A percentile compares a stretch with the other conserved stretches of the same genome.
phyloP scores from a whole-genome alignment of 495 filamentous ascomycete genomes.

The Penicillium malachiteum region DNA sequence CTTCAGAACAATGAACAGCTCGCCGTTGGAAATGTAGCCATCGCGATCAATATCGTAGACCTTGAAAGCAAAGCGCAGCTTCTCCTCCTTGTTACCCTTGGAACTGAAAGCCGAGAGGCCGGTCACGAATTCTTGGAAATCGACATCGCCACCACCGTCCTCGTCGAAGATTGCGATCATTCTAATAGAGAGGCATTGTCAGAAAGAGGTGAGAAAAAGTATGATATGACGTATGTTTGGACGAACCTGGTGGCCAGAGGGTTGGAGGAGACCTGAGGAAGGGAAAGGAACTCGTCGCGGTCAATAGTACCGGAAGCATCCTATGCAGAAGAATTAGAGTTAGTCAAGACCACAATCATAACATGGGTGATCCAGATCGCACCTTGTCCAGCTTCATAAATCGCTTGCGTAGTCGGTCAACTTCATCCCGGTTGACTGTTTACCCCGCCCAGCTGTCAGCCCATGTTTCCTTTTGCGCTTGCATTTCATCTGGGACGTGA shows the following conservation, averaged over 20 bases:
- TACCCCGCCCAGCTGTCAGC: slow-evolving; percentile 19
- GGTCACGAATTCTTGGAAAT: slow-evolving; percentile 99
- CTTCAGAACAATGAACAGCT: slow-evolving; percentile 98
- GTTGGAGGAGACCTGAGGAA: slow-evolving; percentile 97
- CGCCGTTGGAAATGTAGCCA: slow-evolving; percentile 97
- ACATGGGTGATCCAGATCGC: slow-evolving; percentile 10
- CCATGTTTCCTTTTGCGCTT: background rate
- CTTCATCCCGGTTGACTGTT: slow-evolving; percentile 92
- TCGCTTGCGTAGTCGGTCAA: slow-evolving; percentile 89
- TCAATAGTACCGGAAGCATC: slow-evolving; percentile 98
- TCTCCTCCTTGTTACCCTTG: slow-evolving; percentile 99
- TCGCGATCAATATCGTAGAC: slow-evolving; percentile 99
- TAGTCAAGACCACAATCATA: background rate
- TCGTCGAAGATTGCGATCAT: slow-evolving; percentile 99
- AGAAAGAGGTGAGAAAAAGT: too few species aligned
- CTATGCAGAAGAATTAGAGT: slow-evolving; percentile 40
- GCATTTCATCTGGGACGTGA: background rate
- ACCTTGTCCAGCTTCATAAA: slow-evolving; percentile 99
- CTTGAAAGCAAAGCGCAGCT: slow-evolving; percentile 96
- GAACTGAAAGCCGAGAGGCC: slow-evolving; percentile 92
- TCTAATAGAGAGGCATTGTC: slow-evolving; percentile 36
- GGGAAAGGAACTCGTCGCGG: slow-evolving; percentile 94
- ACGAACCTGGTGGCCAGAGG: slow-evolving; percentile 86
- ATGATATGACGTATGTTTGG: background rate
- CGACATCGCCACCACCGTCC: slow-evolving; percentile 95